Evolutionary conservation across 129 eudicot species (phyloP).

Genomic region (Sambucus nigra): DNA sequence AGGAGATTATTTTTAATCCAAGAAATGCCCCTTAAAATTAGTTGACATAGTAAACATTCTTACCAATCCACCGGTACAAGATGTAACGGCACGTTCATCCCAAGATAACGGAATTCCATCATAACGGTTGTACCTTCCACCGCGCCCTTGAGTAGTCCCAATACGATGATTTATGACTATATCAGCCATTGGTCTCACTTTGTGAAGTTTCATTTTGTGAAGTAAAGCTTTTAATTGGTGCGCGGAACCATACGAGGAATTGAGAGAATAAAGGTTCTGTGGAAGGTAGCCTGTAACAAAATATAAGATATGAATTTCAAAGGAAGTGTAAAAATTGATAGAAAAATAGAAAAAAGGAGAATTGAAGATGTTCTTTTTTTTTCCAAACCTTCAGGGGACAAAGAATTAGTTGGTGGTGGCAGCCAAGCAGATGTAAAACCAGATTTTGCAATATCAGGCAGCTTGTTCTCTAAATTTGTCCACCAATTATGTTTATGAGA

Average conservation of each 20-base stretch:
- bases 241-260: conserved; percentile 88
- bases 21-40: background rate
- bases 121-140: conserved; percentile 85
- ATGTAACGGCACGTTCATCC: conserved; percentile 85
- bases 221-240: conserved; percentile 55
- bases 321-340: background rate
- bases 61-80: conserved; percentile 97
- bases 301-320: background rate
- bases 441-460: conserved; percentile 70
- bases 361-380: conserved; percentile 1
- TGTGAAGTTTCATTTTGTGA: conserved; percentile 58
- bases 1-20: background rate
- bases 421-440: conserved; percentile 96
- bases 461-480: conserved; percentile 67
- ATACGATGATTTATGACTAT: conserved; percentile 86
- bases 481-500: conserved; percentile 90
- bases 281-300: conserved; percentile 72
- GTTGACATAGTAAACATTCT: background rate
- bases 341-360: background rate
- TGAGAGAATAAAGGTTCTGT: conserved; percentile 78
- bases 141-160: conserved; percentile 76
- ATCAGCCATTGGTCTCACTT: conserved; percentile 91
- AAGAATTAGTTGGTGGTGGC: conserved; percentile 77
- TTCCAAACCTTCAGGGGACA: conserved; percentile 70
- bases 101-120: conserved; percentile 84